These are phyloP conservation scores for Carex kokanica DNA, from an alignment of 176 grass and related monocot genomes.

Conservation along the genomic window DNA sequence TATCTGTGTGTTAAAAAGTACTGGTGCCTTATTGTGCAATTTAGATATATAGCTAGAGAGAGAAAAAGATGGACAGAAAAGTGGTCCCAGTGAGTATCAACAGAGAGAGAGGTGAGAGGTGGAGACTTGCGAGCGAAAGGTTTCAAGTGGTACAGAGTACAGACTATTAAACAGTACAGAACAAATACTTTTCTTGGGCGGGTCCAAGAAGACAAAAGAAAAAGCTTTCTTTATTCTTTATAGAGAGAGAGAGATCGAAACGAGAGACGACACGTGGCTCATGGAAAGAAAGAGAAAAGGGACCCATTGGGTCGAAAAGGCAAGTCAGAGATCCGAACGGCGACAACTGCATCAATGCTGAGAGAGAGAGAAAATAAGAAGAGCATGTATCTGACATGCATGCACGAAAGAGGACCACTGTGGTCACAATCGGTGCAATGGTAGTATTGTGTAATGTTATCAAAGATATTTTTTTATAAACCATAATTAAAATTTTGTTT, in stretches of 20 bases:
- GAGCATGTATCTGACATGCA: background rate
- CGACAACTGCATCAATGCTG: constrained; percentile 12
- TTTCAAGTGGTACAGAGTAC: background rate
- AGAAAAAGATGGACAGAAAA: background rate
- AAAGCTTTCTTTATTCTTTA: constrained; percentile 4
- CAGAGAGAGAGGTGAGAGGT: background rate
- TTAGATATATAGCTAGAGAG: background rate
- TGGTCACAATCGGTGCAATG: background rate
- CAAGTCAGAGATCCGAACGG: constrained; percentile 15
- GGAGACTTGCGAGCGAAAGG: constrained; percentile 1
- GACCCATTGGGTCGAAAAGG: background rate
- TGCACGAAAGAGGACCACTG: background rate
- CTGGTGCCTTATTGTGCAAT: background rate
- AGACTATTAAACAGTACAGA: background rate
- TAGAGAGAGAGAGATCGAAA: background rate
- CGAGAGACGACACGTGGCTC: background rate
- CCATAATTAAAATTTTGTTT: too few species aligned
- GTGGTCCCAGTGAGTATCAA: background rate
- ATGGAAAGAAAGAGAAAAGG: background rate
- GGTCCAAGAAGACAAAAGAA: constrained; percentile 12
- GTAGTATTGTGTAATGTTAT: background rate
- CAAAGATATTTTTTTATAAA: too few species aligned
- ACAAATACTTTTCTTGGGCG: constrained; percentile 12
- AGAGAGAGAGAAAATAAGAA: background rate
- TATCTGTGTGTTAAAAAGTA: background rate